Evolutionary conservation across 192 early-diverging fungal genomes (phyloP), one percentile per base, ranked within the genome.

Genomic region (Coemansia sp.): DNA sequence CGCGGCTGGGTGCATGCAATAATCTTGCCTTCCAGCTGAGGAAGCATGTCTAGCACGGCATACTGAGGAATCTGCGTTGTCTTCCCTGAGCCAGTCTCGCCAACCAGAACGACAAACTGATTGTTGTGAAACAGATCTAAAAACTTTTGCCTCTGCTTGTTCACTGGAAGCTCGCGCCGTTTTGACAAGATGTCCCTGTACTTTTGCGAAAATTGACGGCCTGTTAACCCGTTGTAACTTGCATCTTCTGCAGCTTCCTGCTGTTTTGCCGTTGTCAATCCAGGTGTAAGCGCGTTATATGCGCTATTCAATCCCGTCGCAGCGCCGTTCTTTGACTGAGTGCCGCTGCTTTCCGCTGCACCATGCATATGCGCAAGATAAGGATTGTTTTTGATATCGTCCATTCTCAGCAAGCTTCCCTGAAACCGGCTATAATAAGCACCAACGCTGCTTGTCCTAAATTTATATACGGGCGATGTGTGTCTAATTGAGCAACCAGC

Each of bases 31-130:
- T 95, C 92, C 16, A 88, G 72, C 45, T 90, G 95, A 42, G 98
- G 96, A 56, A 97, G 85, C 65, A 93, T 89, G 82, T 99, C 96
- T 65, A 90, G 91, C 6, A 91, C 84, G 72, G 98, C 78, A 72
- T 95, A 99, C 78, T 99, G 98, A 16, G 98, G 98, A 55, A 99
- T 96, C 83, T 99, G 98, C 15, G 98, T 99, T 1, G 98, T 99
- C 72, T 99, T 99, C 61, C 98, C 97, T 7, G 94, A 96, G 42
- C 97, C 97, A 16, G 96, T 97, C 81, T 98, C 95, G 62, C 98
- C 98, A 40, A 97, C 97, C 48, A 99, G 85, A 32, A 98, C 92
- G 13, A 99, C 76, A 69, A 93, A 92, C 77, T 97, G 98, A 85
- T 96, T 95, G 16, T 87, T 87, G 77, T 99, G 96, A 6, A 98